phyloP scores from a whole-genome alignment of 2,329 filamentous ascomycete genomes.

The Fusarium nisikadoi region DNA sequence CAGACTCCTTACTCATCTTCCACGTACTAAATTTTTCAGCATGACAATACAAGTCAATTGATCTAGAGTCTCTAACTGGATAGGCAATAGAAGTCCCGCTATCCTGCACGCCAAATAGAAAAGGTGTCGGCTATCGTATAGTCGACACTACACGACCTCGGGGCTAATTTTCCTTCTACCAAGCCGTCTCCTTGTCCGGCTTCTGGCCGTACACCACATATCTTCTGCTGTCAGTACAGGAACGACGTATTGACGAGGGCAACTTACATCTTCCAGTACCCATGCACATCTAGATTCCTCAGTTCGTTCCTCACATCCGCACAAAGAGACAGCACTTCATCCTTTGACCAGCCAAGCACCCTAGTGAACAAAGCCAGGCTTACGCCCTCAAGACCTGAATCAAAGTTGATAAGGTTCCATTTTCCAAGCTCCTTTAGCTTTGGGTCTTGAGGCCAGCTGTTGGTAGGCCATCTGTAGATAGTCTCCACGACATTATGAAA shows the following conservation, averaged over 20 bases:
- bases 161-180: neutral
- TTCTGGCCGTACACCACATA: slow-evolving; percentile 12
- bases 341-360: slow-evolving; percentile 22
- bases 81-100: neutral
- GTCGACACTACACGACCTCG: neutral
- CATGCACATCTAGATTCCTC: slow-evolving; percentile 15
- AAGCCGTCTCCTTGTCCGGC: neutral
- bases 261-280: slow-evolving; percentile 17
- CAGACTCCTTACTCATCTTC: neutral
- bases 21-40: neutral
- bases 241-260: rapidly evolving
- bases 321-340: slow-evolving; percentile 12
- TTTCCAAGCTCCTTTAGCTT: slow-evolving; percentile 35
- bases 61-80: rapidly evolving
- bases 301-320: slow-evolving; percentile 16
- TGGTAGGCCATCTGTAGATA: slow-evolving; percentile 30
- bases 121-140: neutral
- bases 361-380: slow-evolving; percentile 28
- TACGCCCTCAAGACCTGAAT: slow-evolving; percentile 18
- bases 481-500: slow-evolving; percentile 29
- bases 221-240: neutral
- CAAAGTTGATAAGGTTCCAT: slow-evolving; percentile 31
- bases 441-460: slow-evolving; percentile 29
- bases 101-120: neutral
- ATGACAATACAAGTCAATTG: neutral